Percentiles rank a stretch among this genome's conserved stretches.
phyloP scores from a whole-genome alignment of 164 flowering plant genomes.

The Malania oleifera region DNA sequence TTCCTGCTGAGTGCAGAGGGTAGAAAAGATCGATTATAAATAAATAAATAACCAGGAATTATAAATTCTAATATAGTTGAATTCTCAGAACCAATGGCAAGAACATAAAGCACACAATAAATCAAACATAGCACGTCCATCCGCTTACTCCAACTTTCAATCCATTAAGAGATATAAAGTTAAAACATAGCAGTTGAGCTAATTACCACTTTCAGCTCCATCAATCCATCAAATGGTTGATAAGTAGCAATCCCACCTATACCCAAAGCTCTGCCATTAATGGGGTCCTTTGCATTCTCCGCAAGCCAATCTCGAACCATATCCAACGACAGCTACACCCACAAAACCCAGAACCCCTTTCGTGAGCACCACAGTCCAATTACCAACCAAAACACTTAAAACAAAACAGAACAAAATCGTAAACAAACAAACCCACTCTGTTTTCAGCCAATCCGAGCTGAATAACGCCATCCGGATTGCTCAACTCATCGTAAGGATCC shows the following conservation, averaged over 20 bases:
- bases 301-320: conserved; percentile 68
- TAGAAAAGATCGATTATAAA: not conserved
- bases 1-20: no score
- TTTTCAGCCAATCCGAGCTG: conserved; percentile 83
- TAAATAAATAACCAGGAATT: no score
- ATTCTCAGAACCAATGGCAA: not conserved
- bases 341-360: conserved; percentile 1
- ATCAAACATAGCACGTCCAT: not conserved
- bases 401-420: not conserved
- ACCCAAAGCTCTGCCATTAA: conserved; percentile 43
- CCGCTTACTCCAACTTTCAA: no score
- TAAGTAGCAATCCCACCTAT: conserved; percentile 65
- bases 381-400: not conserved
- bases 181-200: no score
- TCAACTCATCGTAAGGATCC: conserved; percentile 53
- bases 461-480: conserved; percentile 74
- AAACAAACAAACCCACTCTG: conserved; percentile 33
- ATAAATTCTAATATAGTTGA: no score
- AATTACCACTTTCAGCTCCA: conserved; percentile 77
- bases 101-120: not conserved
- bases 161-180: no score
- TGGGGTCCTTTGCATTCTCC: conserved; percentile 40
- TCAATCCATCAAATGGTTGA: conserved; percentile 75
- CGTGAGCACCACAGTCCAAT: conserved; percentile 17
- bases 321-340: conserved; percentile 69